Percentiles rank a stretch among this genome's conserved stretches.
Evolutionary conservation across 768 basidiomycete genomes (phyloP).

Genomic region (Rhizopogon vesiculosus): DNA sequence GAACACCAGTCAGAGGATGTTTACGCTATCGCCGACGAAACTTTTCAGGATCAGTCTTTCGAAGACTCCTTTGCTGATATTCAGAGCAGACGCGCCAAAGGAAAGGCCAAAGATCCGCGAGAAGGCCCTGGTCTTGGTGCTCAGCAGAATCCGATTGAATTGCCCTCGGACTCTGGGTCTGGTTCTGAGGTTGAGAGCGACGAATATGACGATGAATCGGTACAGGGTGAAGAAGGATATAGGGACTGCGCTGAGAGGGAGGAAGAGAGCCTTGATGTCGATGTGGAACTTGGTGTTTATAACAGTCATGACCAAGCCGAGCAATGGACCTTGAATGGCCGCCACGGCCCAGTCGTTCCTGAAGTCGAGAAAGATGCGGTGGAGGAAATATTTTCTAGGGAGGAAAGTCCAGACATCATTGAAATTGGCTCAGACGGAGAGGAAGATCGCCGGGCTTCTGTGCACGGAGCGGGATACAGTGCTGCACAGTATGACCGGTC

Average conservation of each 20-base stretch:
- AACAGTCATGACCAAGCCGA: constrained; percentile 1
- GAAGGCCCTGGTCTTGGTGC: constrained; percentile 52
- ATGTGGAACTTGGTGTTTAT: constrained; percentile 10
- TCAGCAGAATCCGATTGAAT: constrained; percentile 43
- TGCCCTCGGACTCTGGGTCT: constrained; percentile 33
- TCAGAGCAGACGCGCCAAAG: constrained; percentile 46
- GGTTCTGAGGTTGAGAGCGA: constrained; percentile 20
- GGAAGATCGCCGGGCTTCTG: constrained; percentile 6
- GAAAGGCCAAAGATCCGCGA: constrained; percentile 58
- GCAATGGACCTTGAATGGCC: background rate
- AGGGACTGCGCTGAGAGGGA: constrained; percentile 20
- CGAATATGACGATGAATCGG: constrained; percentile 9
- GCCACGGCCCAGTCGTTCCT: constrained; percentile 4
- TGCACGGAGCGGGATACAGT: constrained; percentile 13
- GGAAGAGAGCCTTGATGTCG: constrained; percentile 15
- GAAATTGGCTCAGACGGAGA: constrained; percentile 25
- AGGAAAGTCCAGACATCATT: constrained; percentile 13
- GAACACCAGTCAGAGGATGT: constrained; percentile 14
- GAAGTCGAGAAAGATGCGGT: constrained; percentile 12
- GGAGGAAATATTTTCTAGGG: constrained; percentile 2
- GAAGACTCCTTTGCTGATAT: constrained; percentile 58
- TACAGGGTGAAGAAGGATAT: constrained; percentile 6
- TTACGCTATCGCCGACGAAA: constrained; percentile 9
- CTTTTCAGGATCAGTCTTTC: constrained; percentile 21
- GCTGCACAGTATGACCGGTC: constrained; percentile 10